Evolutionary conservation across 2,329 filamentous ascomycete genomes (phyloP).

Genomic region (Penicillium freii): DNA sequence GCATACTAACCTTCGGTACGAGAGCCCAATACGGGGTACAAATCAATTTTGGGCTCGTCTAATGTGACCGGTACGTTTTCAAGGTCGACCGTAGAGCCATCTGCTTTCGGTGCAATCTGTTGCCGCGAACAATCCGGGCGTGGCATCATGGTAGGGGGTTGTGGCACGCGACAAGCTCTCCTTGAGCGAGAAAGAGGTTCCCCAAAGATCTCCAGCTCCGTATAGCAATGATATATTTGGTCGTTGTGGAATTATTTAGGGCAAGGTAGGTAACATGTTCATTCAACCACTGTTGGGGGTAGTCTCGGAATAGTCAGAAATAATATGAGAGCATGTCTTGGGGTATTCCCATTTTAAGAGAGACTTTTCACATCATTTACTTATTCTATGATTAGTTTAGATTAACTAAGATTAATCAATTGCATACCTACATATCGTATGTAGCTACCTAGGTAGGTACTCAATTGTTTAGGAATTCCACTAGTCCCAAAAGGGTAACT

Average conservation of each 20-base stretch:
- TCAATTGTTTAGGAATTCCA: neutral
- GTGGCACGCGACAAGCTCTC: neutral
- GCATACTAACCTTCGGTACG: neutral
- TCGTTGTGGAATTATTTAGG: neutral
- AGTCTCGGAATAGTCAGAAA: neutral
- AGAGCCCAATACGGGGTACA: neutral
- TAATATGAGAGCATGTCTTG: neutral
- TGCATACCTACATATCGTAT: neutral
- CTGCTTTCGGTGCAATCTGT: neutral
- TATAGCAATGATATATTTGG: neutral
- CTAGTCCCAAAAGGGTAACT: neutral
- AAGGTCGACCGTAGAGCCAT: neutral
- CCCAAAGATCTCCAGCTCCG: neutral
- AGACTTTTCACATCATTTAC: neutral
- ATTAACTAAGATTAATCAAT: neutral
- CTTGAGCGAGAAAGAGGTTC: neutral
- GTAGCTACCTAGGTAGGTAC: too few species aligned
- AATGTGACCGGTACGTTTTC: neutral
- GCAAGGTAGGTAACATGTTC: neutral
- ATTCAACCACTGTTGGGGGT: neutral
- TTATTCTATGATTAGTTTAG: neutral
- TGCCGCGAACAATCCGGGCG: neutral
- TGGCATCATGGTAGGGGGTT: neutral
- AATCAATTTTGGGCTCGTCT: neutral
- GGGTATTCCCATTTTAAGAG: neutral